Percentiles rank a stretch among this genome's conserved stretches.
Evolutionary conservation across 495 filamentous ascomycete genomes (phyloP).

Genomic region (Sordaria brevicollis): DNA sequence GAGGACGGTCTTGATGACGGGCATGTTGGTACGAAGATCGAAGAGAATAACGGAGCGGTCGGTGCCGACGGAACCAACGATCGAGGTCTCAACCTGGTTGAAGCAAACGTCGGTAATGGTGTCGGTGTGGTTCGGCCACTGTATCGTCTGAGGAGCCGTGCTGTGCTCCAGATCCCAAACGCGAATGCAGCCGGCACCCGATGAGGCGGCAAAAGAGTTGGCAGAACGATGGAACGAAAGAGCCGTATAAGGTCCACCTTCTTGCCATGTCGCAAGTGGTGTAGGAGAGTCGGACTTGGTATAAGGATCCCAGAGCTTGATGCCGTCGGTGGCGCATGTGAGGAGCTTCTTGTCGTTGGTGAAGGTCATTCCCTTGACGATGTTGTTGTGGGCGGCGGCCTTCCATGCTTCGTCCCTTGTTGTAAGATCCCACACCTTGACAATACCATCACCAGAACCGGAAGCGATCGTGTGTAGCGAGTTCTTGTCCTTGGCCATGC

Average conservation of each 20-base stretch:
- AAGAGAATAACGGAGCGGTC: constrained; percentile 76
- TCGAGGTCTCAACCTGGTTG: constrained; percentile 88
- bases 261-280: constrained; percentile 74
- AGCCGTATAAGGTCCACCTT: constrained; percentile 70
- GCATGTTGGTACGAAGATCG: constrained; percentile 71
- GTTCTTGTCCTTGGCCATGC: constrained; percentile 57
- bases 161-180: constrained; percentile 64
- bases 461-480: constrained; percentile 63
- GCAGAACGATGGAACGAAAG: constrained; percentile 68
- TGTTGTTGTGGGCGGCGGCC: constrained; percentile 64
- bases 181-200: constrained; percentile 74
- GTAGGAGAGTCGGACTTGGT: constrained; percentile 49
- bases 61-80: constrained; percentile 71
- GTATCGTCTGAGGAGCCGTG: constrained; percentile 65
- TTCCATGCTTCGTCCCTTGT: constrained; percentile 72
- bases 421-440: constrained; percentile 90
- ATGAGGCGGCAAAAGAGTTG: constrained; percentile 65
- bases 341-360: constrained; percentile 74
- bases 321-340: constrained; percentile 78
- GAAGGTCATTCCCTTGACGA: constrained; percentile 88
- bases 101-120: constrained; percentile 87
- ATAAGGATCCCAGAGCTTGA: constrained; percentile 90
- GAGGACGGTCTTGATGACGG: constrained; percentile 67
- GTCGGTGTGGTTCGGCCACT: constrained; percentile 80
- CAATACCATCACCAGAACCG: constrained; percentile 73